Percentiles rank a stretch among this genome's conserved stretches.
Conservation (phyloP, 495 filamentous ascomycete species). For the Trichoderma erinaceum region DNA sequence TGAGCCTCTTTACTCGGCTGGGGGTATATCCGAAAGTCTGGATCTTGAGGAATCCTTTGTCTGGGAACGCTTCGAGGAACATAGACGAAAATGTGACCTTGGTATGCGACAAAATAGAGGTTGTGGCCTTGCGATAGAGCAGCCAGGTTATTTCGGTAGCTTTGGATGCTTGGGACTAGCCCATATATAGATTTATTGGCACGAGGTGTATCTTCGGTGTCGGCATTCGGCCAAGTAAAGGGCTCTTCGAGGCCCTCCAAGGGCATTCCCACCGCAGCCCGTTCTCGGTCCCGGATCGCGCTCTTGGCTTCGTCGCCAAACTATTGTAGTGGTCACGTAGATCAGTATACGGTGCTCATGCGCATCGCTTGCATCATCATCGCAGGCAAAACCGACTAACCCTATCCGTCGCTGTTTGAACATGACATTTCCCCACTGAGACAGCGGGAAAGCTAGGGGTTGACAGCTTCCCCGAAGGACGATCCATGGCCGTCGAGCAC, state of each 20-base stretch:
- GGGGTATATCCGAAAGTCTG: conserved; percentile 62
- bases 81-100: conserved; percentile 66
- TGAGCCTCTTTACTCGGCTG: conserved; percentile 39
- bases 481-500: conserved; percentile 2
- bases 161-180: conserved; percentile 23
- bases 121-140: conserved; percentile 45
- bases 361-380: neutral
- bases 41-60: conserved; percentile 53
- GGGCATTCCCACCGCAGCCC: conserved; percentile 13
- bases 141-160: conserved; percentile 42
- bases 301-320: conserved; percentile 4
- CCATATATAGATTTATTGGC: neutral
- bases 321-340: neutral
- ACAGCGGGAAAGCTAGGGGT: neutral
- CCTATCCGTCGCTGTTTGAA: conserved; percentile 5
- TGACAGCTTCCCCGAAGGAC: neutral
- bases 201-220: neutral
- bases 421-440: neutral
- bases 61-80: conserved; percentile 57
- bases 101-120: conserved; percentile 73
- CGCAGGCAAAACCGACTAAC: neutral
- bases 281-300: conserved; percentile 10
- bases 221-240: conserved; percentile 19
- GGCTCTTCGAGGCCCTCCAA: neutral
- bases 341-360: neutral